phyloP scores from a whole-genome alignment of 2,329 filamentous ascomycete species.

The Rhinocladiella mackenziei region DNA sequence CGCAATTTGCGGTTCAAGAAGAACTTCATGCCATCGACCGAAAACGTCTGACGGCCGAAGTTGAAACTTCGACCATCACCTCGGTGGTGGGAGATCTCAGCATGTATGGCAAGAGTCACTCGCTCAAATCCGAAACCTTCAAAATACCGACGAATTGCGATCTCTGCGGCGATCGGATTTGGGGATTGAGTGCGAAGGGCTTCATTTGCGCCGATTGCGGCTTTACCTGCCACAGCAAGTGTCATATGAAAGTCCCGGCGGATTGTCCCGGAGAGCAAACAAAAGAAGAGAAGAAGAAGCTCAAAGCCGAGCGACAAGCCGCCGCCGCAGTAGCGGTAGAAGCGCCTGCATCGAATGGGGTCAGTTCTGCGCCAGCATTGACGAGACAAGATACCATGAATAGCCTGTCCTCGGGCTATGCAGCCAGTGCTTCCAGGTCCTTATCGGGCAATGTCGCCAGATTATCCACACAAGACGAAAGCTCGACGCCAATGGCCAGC shows the following conservation, averaged over 20 bases:
- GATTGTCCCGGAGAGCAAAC: conserved; percentile 90
- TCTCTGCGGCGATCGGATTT: conserved; percentile 91
- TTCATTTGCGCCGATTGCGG: conserved; percentile 95
- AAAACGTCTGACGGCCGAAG: conserved; percentile 79
- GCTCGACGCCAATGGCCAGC: conserved; percentile 41
- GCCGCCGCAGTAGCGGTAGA: conserved; percentile 58
- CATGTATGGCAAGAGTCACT: conserved; percentile 87
- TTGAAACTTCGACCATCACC: conserved; percentile 92
- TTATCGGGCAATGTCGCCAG: conserved; percentile 58
- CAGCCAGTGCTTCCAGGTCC: conserved; percentile 71
- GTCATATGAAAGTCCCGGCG: conserved; percentile 96
- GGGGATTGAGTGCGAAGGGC: conserved; percentile 93
- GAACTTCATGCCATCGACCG: conserved; percentile 78
- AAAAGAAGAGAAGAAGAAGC: conserved; percentile 93
- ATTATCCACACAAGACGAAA: conserved; percentile 50
- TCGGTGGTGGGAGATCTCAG: conserved; percentile 86
- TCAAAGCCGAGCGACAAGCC: conserved; percentile 81
- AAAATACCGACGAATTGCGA: conserved; percentile 99
- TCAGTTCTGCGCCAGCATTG: conserved; percentile 52
- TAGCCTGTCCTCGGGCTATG: conserved; percentile 83
- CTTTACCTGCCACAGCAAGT: conserved; percentile 97
- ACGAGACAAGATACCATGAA: conserved; percentile 83
- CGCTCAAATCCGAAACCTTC: conserved; percentile 98
- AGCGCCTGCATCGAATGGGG: conserved; percentile 47
- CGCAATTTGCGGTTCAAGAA: conserved; percentile 82